A percentile compares a stretch with the other conserved stretches of the same genome.
Conservation (phyloP, 73 alveolate genomes). For the Tetrahymena malaccensis region DNA sequence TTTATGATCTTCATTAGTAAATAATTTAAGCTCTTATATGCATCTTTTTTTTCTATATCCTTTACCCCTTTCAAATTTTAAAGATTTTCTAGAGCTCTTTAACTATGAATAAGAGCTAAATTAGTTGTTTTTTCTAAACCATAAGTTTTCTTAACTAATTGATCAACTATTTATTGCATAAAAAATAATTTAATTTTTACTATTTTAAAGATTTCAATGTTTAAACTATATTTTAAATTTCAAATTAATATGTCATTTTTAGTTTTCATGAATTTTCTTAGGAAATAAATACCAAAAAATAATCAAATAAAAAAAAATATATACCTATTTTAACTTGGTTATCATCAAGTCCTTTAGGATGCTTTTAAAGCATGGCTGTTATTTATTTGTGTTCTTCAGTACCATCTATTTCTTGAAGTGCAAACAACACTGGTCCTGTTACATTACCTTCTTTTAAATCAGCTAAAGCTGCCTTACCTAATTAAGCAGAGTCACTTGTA, state of each 20-base stretch:
- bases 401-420: neutral
- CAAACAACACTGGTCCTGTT: constrained; percentile 40
- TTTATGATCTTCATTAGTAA: neutral
- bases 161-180: neutral
- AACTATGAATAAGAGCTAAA: neutral
- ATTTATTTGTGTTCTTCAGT: neutral
- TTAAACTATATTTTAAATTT: too few relatives aligned
- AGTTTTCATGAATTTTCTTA: too few relatives aligned
- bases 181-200: too few relatives aligned
- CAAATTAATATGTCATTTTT: too few relatives aligned
- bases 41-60: neutral
- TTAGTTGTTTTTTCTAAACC: neutral
- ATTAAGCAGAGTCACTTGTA: constrained; percentile 10
- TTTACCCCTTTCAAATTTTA: neutral
- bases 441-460: constrained; percentile 33
- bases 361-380: neutral
- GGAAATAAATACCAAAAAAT: too few relatives aligned
- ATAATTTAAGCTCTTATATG: neutral
- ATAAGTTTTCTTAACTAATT: neutral
- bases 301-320: neutral
- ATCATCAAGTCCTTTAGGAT: neutral
- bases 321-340: neutral
- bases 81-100: neutral
- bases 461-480: constrained; percentile 19
- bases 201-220: too few relatives aligned